These are phyloP conservation scores for Sanguinoderma infundibulare DNA, from an alignment of 1,284 basidiomycete genomes.

Conservation along the genomic window DNA sequence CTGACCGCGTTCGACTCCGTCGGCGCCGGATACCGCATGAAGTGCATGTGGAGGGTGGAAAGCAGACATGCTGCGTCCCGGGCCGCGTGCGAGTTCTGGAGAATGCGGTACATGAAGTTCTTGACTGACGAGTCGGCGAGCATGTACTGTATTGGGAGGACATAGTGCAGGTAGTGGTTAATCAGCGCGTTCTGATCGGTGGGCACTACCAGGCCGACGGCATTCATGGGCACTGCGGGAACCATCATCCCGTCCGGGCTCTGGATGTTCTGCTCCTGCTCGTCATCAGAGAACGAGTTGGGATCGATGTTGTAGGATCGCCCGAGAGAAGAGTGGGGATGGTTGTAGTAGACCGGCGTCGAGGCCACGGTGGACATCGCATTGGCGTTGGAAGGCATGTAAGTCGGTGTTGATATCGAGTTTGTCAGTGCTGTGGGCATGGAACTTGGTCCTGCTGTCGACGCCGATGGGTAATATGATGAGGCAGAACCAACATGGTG, in stretches of 20 bases:
- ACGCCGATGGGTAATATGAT: slow-evolving; percentile 26
- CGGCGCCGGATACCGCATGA: slow-evolving; percentile 31
- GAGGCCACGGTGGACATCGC: neutral
- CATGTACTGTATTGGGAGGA: slow-evolving; percentile 69
- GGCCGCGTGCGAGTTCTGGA: slow-evolving; percentile 44
- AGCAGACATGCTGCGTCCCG: slow-evolving; percentile 63
- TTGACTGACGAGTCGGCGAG: slow-evolving; percentile 54
- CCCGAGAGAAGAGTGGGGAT: slow-evolving; percentile 25
- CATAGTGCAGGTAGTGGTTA: slow-evolving; percentile 49
- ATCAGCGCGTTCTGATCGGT: slow-evolving; percentile 41
- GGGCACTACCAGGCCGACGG: slow-evolving; percentile 32
- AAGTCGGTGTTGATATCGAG: slow-evolving; percentile 18
- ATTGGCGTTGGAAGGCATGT: slow-evolving; percentile 11
- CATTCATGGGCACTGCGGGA: slow-evolving; percentile 24
- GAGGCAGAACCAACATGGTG: slow-evolving; percentile 33
- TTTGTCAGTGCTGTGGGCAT: slow-evolving; percentile 22
- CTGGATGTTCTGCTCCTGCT: slow-evolving; percentile 16
- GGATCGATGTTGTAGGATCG: slow-evolving; percentile 30
- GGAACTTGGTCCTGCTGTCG: slow-evolving; percentile 16
- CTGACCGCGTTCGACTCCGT: slow-evolving; percentile 24
- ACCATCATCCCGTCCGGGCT: slow-evolving; percentile 23
- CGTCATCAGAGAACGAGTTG: slow-evolving; percentile 29
- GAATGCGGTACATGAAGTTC: slow-evolving; percentile 49
- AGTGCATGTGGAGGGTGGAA: slow-evolving; percentile 52
- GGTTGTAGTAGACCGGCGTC: slow-evolving; percentile 21